Percentiles rank a stretch among this genome's conserved stretches.
Conservation (phyloP, 306 rosid genomes). For the Chamaecrista fasciculata region DNA sequence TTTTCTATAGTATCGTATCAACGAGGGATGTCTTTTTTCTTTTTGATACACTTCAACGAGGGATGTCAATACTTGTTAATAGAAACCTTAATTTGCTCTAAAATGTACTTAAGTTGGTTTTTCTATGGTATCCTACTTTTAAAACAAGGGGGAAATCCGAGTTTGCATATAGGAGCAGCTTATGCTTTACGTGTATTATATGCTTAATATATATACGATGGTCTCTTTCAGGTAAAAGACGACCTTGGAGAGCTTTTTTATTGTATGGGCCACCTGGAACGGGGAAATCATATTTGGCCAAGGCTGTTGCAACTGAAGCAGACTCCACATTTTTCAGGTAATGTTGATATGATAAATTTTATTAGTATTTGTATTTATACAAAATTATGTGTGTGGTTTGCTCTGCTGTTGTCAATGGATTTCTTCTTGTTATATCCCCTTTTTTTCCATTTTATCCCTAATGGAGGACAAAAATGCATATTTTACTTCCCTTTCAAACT, state of each 20-base stretch:
- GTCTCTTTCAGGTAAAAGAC: constrained; percentile 69
- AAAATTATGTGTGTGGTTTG: not conserved
- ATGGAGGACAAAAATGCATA: not conserved
- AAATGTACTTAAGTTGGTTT: not conserved
- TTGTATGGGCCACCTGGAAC: constrained; percentile 99
- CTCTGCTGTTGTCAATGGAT: not conserved
- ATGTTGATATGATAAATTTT: not conserved
- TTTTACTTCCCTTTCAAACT: not conserved
- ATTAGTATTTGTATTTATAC: not conserved
- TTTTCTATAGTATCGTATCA: too few species aligned
- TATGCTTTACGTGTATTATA: not conserved
- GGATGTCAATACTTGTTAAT: not conserved
- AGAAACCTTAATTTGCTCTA: not conserved
- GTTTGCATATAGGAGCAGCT: not conserved
- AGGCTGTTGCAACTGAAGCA: constrained; percentile 99
- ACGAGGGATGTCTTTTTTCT: too few species aligned
- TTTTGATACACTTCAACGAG: too few species aligned
- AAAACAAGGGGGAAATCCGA: not conserved
- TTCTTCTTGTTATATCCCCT: not conserved
- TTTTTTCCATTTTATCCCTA: not conserved
- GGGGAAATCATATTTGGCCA: constrained; percentile 96
- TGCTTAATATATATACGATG: not conserved
- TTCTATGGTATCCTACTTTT: not conserved
- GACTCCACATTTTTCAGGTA: constrained; percentile 98
- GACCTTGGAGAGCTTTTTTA: constrained; percentile 93